Evolutionary conservation across 345 rosid species (phyloP).

Genomic region (Bruguiera gymnorhiza): DNA sequence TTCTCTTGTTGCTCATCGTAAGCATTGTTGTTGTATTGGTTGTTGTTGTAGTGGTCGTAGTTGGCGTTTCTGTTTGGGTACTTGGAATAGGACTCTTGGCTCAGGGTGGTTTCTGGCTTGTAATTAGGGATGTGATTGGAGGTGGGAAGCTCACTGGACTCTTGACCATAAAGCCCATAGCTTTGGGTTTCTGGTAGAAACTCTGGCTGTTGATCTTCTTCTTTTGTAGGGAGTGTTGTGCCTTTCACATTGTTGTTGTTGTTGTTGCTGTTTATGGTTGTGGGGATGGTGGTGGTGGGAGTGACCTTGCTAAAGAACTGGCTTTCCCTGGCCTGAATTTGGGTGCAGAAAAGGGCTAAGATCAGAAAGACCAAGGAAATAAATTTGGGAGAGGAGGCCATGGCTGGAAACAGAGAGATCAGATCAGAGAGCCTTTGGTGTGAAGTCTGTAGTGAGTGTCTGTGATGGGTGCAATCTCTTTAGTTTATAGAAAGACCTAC

Average conservation of each 20-base stretch:
- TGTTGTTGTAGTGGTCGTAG: constrained; percentile 16
- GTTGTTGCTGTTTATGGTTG: background rate
- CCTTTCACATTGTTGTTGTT: constrained; percentile 7
- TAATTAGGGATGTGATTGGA: constrained; percentile 18
- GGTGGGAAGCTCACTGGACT: constrained; percentile 12
- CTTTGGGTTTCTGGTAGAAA: constrained; percentile 42
- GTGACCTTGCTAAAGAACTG: constrained; percentile 29
- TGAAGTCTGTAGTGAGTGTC: background rate
- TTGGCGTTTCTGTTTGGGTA: constrained; percentile 21
- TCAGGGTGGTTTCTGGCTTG: constrained; percentile 21
- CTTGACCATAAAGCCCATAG: constrained; percentile 53
- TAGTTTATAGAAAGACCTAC: constrained; percentile 31
- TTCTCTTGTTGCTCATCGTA: constrained; percentile 9
- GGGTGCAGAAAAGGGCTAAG: constrained; percentile 8
- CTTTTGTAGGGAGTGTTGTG: constrained; percentile 1
- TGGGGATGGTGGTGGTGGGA: background rate
- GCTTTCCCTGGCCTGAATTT: constrained; percentile 18
- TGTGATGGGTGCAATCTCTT: constrained; percentile 17
- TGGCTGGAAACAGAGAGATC: background rate
- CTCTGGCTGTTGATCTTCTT: constrained; percentile 25
- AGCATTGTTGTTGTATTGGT: constrained; percentile 9
- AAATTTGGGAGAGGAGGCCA: constrained; percentile 30
- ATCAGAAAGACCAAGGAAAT: background rate
- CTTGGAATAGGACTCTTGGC: constrained; percentile 29
- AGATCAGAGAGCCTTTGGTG: background rate